phyloP scores from a whole-genome alignment of 345 rosid genomes.

The Toxicodendron radicans region DNA sequence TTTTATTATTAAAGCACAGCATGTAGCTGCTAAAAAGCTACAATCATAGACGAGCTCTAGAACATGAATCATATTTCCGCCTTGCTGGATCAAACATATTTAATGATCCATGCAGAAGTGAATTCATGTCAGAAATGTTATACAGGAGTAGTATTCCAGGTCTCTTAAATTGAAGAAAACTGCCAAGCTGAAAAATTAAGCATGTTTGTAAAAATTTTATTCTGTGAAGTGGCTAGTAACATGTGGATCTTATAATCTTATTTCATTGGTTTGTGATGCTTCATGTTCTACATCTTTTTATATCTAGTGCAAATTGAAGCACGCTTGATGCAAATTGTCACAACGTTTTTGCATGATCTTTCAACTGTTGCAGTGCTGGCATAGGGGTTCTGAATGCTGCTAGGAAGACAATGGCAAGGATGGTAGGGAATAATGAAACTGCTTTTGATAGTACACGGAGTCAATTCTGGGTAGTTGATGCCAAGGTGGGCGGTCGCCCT shows the following conservation, averaged over 20 bases:
- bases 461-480: constrained; percentile 99
- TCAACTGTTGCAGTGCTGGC: constrained; percentile 73
- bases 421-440: constrained; percentile 81
- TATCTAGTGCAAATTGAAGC: neutral
- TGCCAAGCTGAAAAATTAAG: too few relatives aligned
- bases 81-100: neutral
- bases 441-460: constrained; percentile 92
- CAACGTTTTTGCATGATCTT: constrained; percentile 26
- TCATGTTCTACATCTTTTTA: neutral
- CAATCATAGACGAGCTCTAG: neutral
- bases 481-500: constrained; percentile 49
- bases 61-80: neutral
- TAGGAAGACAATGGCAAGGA: constrained; percentile 96
- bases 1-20: neutral
- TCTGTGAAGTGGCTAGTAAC: neutral
- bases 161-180: too few relatives aligned
- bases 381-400: constrained; percentile 97
- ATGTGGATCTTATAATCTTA: neutral
- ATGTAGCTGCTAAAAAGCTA: neutral
- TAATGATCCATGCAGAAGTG: neutral
- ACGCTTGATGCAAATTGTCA: neutral
- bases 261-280: neutral
- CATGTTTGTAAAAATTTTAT: neutral
- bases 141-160: neutral
- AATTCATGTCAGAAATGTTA: neutral